Evolutionary conservation across 257 asterid species (phyloP).

Genomic region (Ilex asprella): DNA sequence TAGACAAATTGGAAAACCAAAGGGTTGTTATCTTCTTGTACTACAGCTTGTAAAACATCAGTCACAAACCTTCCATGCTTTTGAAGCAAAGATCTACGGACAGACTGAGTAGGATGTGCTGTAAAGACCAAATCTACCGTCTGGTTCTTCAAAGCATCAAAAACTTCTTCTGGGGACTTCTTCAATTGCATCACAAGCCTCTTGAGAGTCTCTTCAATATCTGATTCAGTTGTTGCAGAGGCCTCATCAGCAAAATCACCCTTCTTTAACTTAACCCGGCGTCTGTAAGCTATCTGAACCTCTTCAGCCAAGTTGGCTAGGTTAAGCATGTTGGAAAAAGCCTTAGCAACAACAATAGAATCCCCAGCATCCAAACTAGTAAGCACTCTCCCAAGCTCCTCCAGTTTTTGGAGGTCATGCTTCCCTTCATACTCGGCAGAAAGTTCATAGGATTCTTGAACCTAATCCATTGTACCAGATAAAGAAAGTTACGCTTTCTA

Average conservation of each 20-base stretch:
- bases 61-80: slow-evolving; percentile 75
- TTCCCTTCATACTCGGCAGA: slow-evolving; percentile 86
- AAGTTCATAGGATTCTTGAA: slow-evolving; percentile 86
- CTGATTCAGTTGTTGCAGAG: slow-evolving; percentile 84
- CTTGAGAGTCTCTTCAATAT: slow-evolving; percentile 87
- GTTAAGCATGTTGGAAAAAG: slow-evolving; percentile 92
- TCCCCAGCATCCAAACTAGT: slow-evolving; percentile 96
- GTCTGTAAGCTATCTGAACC: slow-evolving; percentile 95
- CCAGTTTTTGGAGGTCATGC: slow-evolving; percentile 62
- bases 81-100: slow-evolving; percentile 92
- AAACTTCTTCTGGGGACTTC: slow-evolving; percentile 75
- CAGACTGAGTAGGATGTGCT: slow-evolving; percentile 95
- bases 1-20: neutral
- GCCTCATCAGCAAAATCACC: slow-evolving; percentile 85
- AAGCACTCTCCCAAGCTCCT: slow-evolving; percentile 83
- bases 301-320: slow-evolving; percentile 95
- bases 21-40: neutral
- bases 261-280: slow-evolving; percentile 71
- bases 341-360: slow-evolving; percentile 79
- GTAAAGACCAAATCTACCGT: slow-evolving; percentile 83
- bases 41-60: neutral
- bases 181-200: slow-evolving; percentile 77
- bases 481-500: neutral
- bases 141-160: slow-evolving; percentile 86
- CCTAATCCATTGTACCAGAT: slow-evolving; percentile 33